Evolutionary conservation across 2,329 filamentous ascomycete species (phyloP), one percentile per base, ranked within the genome.

Genomic region (Ophiocordyceps camponoti-saundersi): DNA sequence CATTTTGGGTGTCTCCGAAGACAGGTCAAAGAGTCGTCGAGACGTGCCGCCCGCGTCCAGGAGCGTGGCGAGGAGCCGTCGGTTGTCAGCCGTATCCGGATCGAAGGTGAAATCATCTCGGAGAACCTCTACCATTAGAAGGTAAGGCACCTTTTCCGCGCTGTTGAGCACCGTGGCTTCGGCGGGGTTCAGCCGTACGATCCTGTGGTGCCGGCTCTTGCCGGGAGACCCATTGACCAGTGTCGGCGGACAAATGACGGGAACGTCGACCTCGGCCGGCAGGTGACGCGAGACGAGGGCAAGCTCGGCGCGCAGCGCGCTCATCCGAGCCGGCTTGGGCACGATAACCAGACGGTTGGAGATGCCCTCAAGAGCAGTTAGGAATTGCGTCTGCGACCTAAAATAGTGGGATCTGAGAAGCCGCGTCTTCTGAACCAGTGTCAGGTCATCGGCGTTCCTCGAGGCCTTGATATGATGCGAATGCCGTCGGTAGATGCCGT

Each of bases 91-190:
- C 0, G 79, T 81, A 30, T 82, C 77, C 0, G 85, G 83, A 54
- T 90, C 80, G 55, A 92, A 92, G 32, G 81, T 80, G 57, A 92
- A 90, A 56, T 92, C 85, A 53, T 90, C 85, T 22, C 81, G 71
- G 44, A 92, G 65, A 21, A 92, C 80, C 58, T 92, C 85, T 2
- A 90, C 77, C 84, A 92, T 89, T 26, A 92, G 71, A 45, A 92
- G 64, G 62, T 88, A 92, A 1, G 85, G 85, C 42, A 92, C 85
- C 59, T 88, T 84, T 60, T 92, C 85, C 5, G 85, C 85, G 59
- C 85, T 92, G 62, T 92, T 92, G 46, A 92, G 66, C 47, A 89
- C 86, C 1, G 85, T 90, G 6, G 85, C 81, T 62, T 92, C 85
- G 1, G 84, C 83, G 7, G 85, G 86, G 56, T 89, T 92, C 45